These are phyloP conservation scores for Penicillium sumatraense DNA, from an alignment of 2,329 filamentous ascomycete genomes.

Conservation along the genomic window DNA sequence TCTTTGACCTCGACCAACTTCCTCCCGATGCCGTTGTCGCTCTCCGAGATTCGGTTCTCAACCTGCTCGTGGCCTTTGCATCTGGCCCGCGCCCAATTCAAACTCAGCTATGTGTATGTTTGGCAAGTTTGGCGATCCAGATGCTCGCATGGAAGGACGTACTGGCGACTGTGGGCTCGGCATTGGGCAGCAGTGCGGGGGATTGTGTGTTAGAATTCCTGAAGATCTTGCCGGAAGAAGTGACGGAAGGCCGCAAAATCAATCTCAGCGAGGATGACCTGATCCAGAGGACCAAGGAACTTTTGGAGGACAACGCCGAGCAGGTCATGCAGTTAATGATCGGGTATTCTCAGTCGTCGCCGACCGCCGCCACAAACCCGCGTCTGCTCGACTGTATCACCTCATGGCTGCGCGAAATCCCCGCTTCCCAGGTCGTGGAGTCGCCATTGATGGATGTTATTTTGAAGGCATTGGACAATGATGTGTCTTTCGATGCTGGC, in stretches of 20 bases:
- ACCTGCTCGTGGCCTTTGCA: constrained; percentile 79
- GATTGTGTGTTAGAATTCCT: constrained; percentile 94
- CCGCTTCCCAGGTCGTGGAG: constrained; percentile 78
- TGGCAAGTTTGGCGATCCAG: constrained; percentile 93
- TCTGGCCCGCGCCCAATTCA: constrained; percentile 81
- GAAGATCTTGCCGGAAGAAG: constrained; percentile 95
- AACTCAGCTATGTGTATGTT: constrained; percentile 90
- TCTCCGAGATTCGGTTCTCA: constrained; percentile 81
- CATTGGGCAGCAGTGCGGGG: constrained; percentile 72
- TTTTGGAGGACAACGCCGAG: constrained; percentile 86
- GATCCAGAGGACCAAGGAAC: constrained; percentile 78
- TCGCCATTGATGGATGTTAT: constrained; percentile 84
- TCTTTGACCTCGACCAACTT: constrained; percentile 92
- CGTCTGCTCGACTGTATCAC: constrained; percentile 93
- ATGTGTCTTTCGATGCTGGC: constrained; percentile 81
- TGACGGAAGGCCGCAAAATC: constrained; percentile 99
- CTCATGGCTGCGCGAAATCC: constrained; percentile 94
- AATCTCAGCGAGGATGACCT: constrained; percentile 99
- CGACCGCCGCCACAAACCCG: constrained; percentile 79
- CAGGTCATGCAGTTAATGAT: constrained; percentile 86
- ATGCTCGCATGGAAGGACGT: constrained; percentile 97
- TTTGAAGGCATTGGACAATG: constrained; percentile 74
- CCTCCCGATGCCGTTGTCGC: constrained; percentile 73
- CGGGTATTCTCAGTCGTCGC: constrained; percentile 88
- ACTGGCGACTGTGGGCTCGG: constrained; percentile 75